These are phyloP conservation scores for Lactarius indigo DNA, from an alignment of 768 basidiomycete genomes.

Conservation along the genomic window DNA sequence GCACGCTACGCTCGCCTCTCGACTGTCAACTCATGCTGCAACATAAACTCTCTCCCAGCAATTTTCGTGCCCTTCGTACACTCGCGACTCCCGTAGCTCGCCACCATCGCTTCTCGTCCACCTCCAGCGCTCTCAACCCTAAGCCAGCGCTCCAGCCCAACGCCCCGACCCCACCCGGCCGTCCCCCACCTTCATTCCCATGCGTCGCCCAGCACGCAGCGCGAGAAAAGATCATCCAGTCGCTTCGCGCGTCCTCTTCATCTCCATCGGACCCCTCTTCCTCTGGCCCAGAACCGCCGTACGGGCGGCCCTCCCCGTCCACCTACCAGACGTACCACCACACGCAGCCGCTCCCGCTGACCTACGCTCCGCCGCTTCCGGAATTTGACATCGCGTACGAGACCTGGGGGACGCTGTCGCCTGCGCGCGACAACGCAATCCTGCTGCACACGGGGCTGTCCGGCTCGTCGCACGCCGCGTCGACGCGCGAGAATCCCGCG, in stretches of 20 bases:
- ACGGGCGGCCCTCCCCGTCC: slow-evolving; percentile 72
- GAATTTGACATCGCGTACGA: slow-evolving; percentile 92
- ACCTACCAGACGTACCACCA: slow-evolving; percentile 73
- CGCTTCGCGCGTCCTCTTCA: slow-evolving; percentile 18
- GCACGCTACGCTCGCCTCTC: background rate
- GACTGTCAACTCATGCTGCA: background rate
- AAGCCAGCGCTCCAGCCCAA: background rate
- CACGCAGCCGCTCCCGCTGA: slow-evolving; percentile 56
- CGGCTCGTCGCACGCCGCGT: slow-evolving; percentile 92
- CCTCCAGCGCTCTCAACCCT: background rate
- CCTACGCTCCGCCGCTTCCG: slow-evolving; percentile 54
- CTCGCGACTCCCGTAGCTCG: background rate
- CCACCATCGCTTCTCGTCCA: background rate
- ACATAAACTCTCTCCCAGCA: background rate
- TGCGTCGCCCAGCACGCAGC: slow-evolving; percentile 82
- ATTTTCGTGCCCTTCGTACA: background rate
- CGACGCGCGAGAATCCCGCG: slow-evolving; percentile 68
- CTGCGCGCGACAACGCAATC: slow-evolving; percentile 79
- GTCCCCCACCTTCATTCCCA: slow-evolving; percentile 44
- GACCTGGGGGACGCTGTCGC: slow-evolving; percentile 91
- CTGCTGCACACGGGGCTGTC: slow-evolving; percentile 95
- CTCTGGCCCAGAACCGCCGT: slow-evolving; percentile 77
- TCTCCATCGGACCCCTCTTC: slow-evolving; percentile 31
- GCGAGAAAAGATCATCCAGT: slow-evolving; percentile 55
- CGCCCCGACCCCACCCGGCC: background rate